These are phyloP conservation scores for Hortiboletus rubellus DNA, from an alignment of 1,284 basidiomycete species.

Conservation along the genomic window DNA sequence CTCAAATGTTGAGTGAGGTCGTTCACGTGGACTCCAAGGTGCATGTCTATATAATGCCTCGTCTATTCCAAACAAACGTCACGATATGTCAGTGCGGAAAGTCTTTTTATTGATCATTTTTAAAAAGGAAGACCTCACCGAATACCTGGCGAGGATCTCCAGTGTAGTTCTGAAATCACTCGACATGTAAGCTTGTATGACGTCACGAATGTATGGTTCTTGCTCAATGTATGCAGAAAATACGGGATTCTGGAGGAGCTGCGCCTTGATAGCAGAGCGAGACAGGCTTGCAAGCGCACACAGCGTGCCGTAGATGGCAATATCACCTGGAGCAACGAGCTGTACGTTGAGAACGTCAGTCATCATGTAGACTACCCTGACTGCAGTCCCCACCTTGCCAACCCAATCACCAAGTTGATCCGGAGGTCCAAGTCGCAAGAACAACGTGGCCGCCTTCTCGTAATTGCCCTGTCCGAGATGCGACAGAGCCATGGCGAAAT, in stretches of 20 bases:
- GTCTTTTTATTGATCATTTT: too few species aligned
- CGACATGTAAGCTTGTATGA: constrained; percentile 78
- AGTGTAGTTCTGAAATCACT: constrained; percentile 82
- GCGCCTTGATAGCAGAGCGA: constrained; percentile 65
- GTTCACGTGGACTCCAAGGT: constrained; percentile 65
- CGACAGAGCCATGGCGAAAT: constrained; percentile 74
- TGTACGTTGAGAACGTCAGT: constrained; percentile 31
- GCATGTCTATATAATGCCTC: constrained; percentile 73
- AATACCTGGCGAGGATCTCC: constrained; percentile 67
- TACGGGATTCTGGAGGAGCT: constrained; percentile 66
- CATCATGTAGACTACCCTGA: background rate
- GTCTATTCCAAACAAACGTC: constrained; percentile 43
- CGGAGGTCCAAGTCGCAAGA: constrained; percentile 67
- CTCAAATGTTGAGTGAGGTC: constrained; percentile 63
- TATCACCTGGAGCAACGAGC: constrained; percentile 75
- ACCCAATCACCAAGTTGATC: constrained; percentile 71
- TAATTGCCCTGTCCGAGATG: constrained; percentile 69
- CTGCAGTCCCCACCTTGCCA: constrained; percentile 48
- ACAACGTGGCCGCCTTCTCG: constrained; percentile 70
- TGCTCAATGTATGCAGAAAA: constrained; percentile 81
- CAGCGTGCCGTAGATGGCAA: constrained; percentile 80
- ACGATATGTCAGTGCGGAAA: background rate
- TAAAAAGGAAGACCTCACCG: constrained; percentile 49
- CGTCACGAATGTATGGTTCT: constrained; percentile 80
- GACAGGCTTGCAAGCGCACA: constrained; percentile 78